Percentiles rank a stretch among this genome's conserved stretches.
phyloP scores from a whole-genome alignment of 2,329 filamentous ascomycete genomes.

The Aotearoamyces nothofagi region DNA sequence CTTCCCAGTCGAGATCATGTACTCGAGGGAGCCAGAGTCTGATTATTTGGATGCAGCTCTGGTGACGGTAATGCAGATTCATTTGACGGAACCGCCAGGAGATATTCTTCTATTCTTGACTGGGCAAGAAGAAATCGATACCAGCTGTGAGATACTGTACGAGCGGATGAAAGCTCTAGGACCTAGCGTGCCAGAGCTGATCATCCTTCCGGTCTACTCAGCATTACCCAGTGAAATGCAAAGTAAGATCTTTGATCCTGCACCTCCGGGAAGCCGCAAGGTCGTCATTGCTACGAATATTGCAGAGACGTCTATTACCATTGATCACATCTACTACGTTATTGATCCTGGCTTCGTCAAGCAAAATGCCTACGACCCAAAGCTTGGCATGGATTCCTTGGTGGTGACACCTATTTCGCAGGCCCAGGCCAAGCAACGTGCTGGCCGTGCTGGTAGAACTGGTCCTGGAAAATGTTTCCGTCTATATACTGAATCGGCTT shows the following conservation, averaged over 20 bases:
- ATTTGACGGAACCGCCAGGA: conserved; percentile 78
- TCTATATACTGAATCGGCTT: conserved; percentile 88
- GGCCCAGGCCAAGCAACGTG: conserved; percentile 88
- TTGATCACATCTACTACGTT: conserved; percentile 95
- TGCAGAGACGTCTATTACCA: conserved; percentile 93
- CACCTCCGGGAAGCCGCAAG: conserved; percentile 72
- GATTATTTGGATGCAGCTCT: conserved; percentile 90
- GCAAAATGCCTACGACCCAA: conserved; percentile 92
- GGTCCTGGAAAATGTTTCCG: conserved; percentile 94
- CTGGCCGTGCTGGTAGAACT: conserved; percentile 83
- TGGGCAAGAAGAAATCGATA: conserved; percentile 96
- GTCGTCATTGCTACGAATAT: conserved; percentile 98
- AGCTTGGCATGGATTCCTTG: conserved; percentile 93
- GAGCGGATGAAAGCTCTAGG: conserved; percentile 95
- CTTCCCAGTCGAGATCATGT: conserved; percentile 91
- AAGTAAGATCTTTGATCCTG: conserved; percentile 85
- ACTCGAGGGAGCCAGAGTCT: conserved; percentile 84
- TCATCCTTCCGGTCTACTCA: conserved; percentile 93
- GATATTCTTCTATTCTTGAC: conserved; percentile 97
- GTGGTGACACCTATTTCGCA: conserved; percentile 94
- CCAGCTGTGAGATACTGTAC: conserved; percentile 77
- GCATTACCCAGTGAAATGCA: conserved; percentile 88
- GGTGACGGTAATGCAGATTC: conserved; percentile 97
- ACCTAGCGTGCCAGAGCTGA: conserved; percentile 75
- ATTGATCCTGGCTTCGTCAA: conserved; percentile 96